These are phyloP conservation scores for Ocimum tenuiflorum DNA, from an alignment of 257 asterid species.

Conservation along the genomic window DNA sequence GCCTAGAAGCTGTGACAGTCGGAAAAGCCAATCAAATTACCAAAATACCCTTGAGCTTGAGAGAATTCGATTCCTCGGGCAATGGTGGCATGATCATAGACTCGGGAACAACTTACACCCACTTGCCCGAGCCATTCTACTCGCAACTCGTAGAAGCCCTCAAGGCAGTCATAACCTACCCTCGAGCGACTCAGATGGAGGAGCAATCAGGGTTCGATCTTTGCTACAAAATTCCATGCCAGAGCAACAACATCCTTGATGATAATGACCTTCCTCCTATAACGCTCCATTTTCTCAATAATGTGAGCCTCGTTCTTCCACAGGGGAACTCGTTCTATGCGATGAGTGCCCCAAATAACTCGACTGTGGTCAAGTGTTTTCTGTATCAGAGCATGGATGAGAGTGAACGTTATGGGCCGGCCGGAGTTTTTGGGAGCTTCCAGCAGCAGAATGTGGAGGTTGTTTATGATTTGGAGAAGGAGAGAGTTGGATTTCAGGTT, in stretches of 20 bases:
- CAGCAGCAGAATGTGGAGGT: constrained; percentile 72
- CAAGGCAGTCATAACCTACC: constrained; percentile 28
- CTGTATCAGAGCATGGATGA: constrained; percentile 57
- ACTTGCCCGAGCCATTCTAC: constrained; percentile 51
- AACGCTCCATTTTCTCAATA: constrained; percentile 55
- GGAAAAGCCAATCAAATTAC: constrained; percentile 21
- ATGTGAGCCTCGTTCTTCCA: constrained; percentile 45
- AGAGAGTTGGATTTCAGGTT: constrained; percentile 51
- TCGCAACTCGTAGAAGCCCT: constrained; percentile 40
- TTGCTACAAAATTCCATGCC: constrained; percentile 44
- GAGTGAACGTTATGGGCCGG: constrained; percentile 37
- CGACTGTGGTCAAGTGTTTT: constrained; percentile 51
- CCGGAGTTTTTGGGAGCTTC: constrained; percentile 68
- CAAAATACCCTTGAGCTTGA: constrained; percentile 38
- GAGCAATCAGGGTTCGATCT: constrained; percentile 54
- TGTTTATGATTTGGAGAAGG: constrained; percentile 69
- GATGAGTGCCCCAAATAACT: constrained; percentile 50
- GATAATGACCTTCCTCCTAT: constrained; percentile 45
- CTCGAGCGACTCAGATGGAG: constrained; percentile 45
- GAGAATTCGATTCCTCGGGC: constrained; percentile 47
- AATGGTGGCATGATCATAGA: constrained; percentile 70
- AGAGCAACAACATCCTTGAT: constrained; percentile 20
- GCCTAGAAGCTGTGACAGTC: constrained; percentile 43
- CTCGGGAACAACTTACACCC: constrained; percentile 74
- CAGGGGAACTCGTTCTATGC: constrained; percentile 52